A percentile compares a stretch with the other conserved stretches of the same genome.
phyloP scores from a whole-genome alignment of 768 basidiomycete genomes.

The Tylopilus sp. region DNA sequence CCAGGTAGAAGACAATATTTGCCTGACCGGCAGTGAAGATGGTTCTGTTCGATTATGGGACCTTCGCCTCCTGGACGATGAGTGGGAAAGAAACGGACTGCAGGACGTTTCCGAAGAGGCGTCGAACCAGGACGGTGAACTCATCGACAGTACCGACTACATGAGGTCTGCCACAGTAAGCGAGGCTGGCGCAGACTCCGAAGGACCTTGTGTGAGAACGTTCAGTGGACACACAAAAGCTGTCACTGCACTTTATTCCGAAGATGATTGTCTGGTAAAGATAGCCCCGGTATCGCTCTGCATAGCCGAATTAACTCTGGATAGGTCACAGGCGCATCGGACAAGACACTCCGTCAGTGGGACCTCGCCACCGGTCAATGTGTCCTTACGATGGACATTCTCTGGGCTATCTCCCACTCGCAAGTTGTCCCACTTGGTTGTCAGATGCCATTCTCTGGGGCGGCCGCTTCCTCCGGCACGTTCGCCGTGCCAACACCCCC shows the following conservation, averaged over 20 bases:
- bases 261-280: slow-evolving; percentile 86
- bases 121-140: slow-evolving; percentile 39
- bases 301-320: slow-evolving; percentile 15
- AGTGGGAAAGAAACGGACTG: slow-evolving; percentile 50
- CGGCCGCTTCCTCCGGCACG: slow-evolving; percentile 52
- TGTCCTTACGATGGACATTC: slow-evolving; percentile 98
- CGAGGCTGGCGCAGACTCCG: slow-evolving; percentile 45
- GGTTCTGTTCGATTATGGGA: slow-evolving; percentile 89
- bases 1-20: slow-evolving; percentile 90
- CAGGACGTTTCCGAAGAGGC: slow-evolving; percentile 66
- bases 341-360: slow-evolving; percentile 99
- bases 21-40: slow-evolving; percentile 88
- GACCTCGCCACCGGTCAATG: slow-evolving; percentile 97
- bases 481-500: slow-evolving; percentile 87
- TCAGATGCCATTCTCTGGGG: slow-evolving; percentile 47
- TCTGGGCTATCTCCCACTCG: slow-evolving; percentile 98
- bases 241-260: slow-evolving; percentile 92
- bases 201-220: slow-evolving; percentile 55
- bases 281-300: not conserved
- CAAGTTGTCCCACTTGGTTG: slow-evolving; percentile 42
- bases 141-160: slow-evolving; percentile 37
- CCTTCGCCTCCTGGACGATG: slow-evolving; percentile 76
- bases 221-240: slow-evolving; percentile 92
- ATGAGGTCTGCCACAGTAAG: slow-evolving; percentile 39
- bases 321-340: slow-evolving; percentile 95